Base-by-base conservation (phyloP, 805 yeast species). In the Metschnikowia lachancei region DNA sequence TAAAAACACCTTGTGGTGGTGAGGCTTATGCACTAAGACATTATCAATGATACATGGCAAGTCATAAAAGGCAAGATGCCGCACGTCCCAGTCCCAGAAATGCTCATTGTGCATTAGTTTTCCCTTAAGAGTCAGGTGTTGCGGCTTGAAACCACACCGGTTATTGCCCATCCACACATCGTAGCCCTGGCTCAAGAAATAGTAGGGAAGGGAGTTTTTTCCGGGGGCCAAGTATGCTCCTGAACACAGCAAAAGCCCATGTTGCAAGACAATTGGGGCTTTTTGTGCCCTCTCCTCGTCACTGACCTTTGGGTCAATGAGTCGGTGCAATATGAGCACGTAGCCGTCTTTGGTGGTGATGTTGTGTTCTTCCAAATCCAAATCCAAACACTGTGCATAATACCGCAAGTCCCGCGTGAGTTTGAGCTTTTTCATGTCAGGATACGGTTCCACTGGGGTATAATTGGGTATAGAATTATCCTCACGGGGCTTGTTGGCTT, bases 131-230 rank as follows among this genome's bases (percentile, higher is more conserved):
- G 40, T 43, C 6, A 61, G 51, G 67, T 91, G 96, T 42, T 74
- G 68, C 0, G 95, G 87, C 33, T 77, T 71, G 60, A 91, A 86
- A 5, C 96, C 95, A 54, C 96, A 85, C 51, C 99, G 68, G 60
- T 90, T 91, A 59, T 90, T 88, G 1, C 96, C 97, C 45, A 90
- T 62, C 97, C 97, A 90, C 8, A 90, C 89, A 55, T 90, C 97
- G 58, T 75, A 87, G 0, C 94, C 91, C 20, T 70, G 64, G 28
- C 70, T 67, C 32, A 64, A 41, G 73, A 72, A 59, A 72, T 75
- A 61, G 74, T 80, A 54, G 0, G 92, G 94, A 36, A 94, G 65
- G 10, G 96, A 85, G 49, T 85, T 80, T 46, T 76, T 73, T 0
- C 98, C 99, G n/a, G 87, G 70, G 0, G 96, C 83, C 24, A 92